Base-by-base conservation (phyloP, 371 early-diverging fungal genomes). In the Haplosporangium sp. region DNA sequence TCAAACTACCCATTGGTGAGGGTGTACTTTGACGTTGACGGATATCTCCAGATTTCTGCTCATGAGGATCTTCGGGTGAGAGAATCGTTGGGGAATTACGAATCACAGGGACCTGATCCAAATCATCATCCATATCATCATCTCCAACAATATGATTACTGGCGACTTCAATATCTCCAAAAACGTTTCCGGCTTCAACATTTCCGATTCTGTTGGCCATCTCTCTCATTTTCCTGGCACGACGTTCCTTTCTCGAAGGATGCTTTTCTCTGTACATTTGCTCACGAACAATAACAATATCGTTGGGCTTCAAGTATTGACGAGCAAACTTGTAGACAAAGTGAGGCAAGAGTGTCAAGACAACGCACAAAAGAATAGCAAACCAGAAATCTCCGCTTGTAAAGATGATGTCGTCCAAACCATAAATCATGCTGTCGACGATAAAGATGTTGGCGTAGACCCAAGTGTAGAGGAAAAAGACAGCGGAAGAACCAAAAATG, bases 221-320 rank as follows among this genome's bases (percentile, higher is more conserved):
- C n/a, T 71, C 77, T 63, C 62, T 71, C 42, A 77, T 42, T 59
- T 69, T 82, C 20, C 69, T 67, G 42, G 81, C 81, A 35, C 82
- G 74, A 38, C 73, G 70, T 58, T 77, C 73, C 56, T 72, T 75
- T 65, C 35, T 70, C 35, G 78, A 78, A 3, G 67, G 67, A 39
- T 83, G 76, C 72, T 83, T 84, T 59, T 67, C 71, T 45, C 45
- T 59, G 71, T 76, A 72, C 9, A 83, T 62, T 61, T 83, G 83
- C 62, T 90, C 91, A 38, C 88, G 88, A 42, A 91, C 83, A 57
- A 91, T 84, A 44, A 89, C 89, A 1, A 84, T 83, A 71, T 92
- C 92, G 59, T 82, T 89, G 27, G 92, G 92, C 68, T 83, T 83
- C 76, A 86, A 78, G 15, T 85, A 84, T 55, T 86, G 84, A 35